Conservation (phyloP, 2,329 filamentous ascomycete species). For the Stachybotrys echinatus region DNA sequence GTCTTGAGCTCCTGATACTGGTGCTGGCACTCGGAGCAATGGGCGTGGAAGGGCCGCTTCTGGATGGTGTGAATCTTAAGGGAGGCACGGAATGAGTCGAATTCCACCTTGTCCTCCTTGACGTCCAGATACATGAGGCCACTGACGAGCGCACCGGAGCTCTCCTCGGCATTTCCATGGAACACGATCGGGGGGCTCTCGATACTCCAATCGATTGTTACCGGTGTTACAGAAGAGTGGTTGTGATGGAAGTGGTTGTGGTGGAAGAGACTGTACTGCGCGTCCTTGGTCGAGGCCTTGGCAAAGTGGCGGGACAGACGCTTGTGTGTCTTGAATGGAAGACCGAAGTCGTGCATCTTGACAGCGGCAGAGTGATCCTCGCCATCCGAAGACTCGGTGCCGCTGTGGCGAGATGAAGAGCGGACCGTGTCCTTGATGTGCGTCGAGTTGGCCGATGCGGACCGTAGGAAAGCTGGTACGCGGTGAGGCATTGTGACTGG, state of each 20-base stretch:
- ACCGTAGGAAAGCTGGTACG: slow-evolving; percentile 52
- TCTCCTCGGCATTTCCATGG: slow-evolving; percentile 68
- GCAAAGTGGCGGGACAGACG: slow-evolving; percentile 35
- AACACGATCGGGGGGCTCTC: slow-evolving; percentile 86
- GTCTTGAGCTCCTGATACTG: slow-evolving; percentile 69
- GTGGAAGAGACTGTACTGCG: slow-evolving; percentile 38
- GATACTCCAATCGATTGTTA: slow-evolving; percentile 53
- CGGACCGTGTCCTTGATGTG: slow-evolving; percentile 34
- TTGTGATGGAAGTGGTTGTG: slow-evolving; percentile 10
- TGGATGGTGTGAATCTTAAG: slow-evolving; percentile 67
- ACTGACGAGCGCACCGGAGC: slow-evolving; percentile 79
- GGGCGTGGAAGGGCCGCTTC: slow-evolving; percentile 74
- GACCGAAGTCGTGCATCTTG: slow-evolving; percentile 33
- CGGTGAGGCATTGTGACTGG: slow-evolving; percentile 47
- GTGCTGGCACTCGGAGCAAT: slow-evolving; percentile 72
- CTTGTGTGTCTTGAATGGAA: slow-evolving; percentile 36
- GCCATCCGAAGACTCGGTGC: slow-evolving; percentile 28
- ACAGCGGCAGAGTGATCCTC: slow-evolving; percentile 27
- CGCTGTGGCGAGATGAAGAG: slow-evolving; percentile 16
- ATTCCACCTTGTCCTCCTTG: slow-evolving; percentile 57
- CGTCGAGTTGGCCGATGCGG: slow-evolving; percentile 49
- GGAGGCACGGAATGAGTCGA: slow-evolving; percentile 68
- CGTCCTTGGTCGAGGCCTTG: slow-evolving; percentile 10
- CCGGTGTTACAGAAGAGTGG: slow-evolving; percentile 25
- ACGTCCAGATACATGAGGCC: slow-evolving; percentile 74